Evolutionary conservation across 306 rosid genomes (phyloP).

Genomic region (Betula pendula): DNA sequence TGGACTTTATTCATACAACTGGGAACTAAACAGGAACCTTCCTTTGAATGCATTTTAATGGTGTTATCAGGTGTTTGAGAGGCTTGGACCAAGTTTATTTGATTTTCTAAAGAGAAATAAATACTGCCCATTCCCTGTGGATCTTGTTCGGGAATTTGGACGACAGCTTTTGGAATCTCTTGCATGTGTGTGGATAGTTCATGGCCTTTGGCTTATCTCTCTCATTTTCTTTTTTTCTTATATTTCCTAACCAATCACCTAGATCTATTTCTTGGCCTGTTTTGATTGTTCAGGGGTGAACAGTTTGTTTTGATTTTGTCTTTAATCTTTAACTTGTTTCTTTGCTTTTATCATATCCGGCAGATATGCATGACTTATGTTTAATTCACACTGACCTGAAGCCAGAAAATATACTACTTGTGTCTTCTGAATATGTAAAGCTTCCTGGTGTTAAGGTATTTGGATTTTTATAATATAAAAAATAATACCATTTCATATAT

Average conservation of each 20-base stretch:
- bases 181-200: conserved; percentile 94
- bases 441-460: conserved; percentile 89
- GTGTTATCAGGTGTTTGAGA: conserved; percentile 98
- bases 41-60: conserved; percentile 81
- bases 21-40: conserved; percentile 67
- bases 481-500: conserved; percentile 28
- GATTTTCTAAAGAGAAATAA: conserved; percentile 99
- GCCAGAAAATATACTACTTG: conserved; percentile 99
- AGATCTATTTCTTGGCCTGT: conserved; percentile 39
- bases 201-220: conserved; percentile 57
- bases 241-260: conserved; percentile 38
- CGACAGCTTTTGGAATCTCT: conserved; percentile 99
- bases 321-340: conserved; percentile 33
- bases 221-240: conserved; percentile 34
- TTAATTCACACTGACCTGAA: conserved; percentile 95
- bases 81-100: conserved; percentile 99
- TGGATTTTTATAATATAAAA: conserved; percentile 34
- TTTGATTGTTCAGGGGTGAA: conserved; percentile 43
- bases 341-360: conserved; percentile 48
- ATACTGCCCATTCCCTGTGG: conserved; percentile 98
- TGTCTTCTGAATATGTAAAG: conserved; percentile 84
- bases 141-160: conserved; percentile 99
- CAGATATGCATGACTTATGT: conserved; percentile 91
- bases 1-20: conserved; percentile 54
- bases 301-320: conserved; percentile 34